Percentiles rank a stretch among this genome's conserved stretches.
phyloP scores from a whole-genome alignment of 768 basidiomycete species.

The Dentipellis sp. region DNA sequence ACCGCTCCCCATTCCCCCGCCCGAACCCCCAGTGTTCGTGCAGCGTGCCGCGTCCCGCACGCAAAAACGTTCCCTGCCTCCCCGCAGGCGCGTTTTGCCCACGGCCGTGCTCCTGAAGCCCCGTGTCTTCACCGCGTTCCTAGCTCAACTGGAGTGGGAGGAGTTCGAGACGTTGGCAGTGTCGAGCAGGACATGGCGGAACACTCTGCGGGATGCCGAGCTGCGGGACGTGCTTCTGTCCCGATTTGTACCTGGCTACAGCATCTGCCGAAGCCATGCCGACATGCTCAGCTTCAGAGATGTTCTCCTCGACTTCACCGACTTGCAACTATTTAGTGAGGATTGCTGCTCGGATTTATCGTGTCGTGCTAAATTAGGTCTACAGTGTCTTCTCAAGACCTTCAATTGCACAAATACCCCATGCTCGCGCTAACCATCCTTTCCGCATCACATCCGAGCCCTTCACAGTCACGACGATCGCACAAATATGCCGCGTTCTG shows the following conservation, averaged over 20 bases:
- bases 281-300: conserved; percentile 32
- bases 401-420: conserved; percentile 64
- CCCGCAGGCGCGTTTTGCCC: not conserved
- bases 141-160: conserved; percentile 25
- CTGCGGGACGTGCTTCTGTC: conserved; percentile 31
- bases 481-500: conserved; percentile 37
- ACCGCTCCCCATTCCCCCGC: conserved; percentile 12
- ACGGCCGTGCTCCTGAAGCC: conserved; percentile 24
- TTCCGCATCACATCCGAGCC: conserved; percentile 26
- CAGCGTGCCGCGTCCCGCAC: no score
- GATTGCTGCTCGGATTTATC: conserved; percentile 12
- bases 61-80: not conserved
- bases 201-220: conserved; percentile 22
- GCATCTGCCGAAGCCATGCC: conserved; percentile 30
- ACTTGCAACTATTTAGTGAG: conserved; percentile 61
- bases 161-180: conserved; percentile 32
- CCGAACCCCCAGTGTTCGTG: no score
- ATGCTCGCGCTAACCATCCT: conserved; percentile 53
- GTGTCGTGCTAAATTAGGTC: not conserved
- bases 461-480: conserved; percentile 23
- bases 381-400: conserved; percentile 54
- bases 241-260: conserved; percentile 51
- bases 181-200: conserved; percentile 27
- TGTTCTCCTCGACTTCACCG: conserved; percentile 44
- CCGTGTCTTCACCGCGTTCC: conserved; percentile 23